Evolutionary conservation across 2,329 filamentous ascomycete species (phyloP), one percentile per base, ranked within the genome.

Genomic region (Alternaria arbusti): DNA sequence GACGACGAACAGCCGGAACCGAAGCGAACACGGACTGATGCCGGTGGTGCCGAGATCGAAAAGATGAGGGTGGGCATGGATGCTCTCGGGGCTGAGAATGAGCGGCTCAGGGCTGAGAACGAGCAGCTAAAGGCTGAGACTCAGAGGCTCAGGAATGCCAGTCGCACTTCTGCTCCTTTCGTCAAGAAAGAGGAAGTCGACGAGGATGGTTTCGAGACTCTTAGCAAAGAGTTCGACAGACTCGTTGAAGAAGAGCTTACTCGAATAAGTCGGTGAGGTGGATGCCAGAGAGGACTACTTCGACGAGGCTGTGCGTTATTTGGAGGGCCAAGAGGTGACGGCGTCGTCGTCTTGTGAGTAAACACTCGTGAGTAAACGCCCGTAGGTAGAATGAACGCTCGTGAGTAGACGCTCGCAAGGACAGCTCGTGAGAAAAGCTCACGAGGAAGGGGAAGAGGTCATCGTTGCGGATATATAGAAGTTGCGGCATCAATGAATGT

Each of bases 191-290:
- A 40, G 1, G 36, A 40, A 40, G 36, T 40, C 15, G 36, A 40
- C 0, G 36, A 6, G 9, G 0, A 40, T 17, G 36, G 4, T 17
- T 0, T 11, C n/a, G 8, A 40, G 0, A 2, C 36, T 40, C 36
- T 40, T 17, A 40, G n/a, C 15, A 3, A 40, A 17, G 36, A 40
- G 36, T 17, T 40, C 36, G 36, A 40, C 36, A 40, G n/a, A 40
- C 36, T 40, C 8, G 9, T 40, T 40, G 36, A 17, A 0, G 36
- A 40, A 17, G 36, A 40, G n/a, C 9, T 40, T 40, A 9, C 36
- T 40, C n/a, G 36, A 17, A 40, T 40, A 40, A 40, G 36, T 17
- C 36, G 36, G 36, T 17, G 36, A 40, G 36, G n/a, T 40, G n/a
- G 5, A 40, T 40, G 15, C 36, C 9, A 17, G n/a, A 0, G 36